Evolutionary conservation across 108 stramenopile species (phyloP).

Genomic region (Fragilaria crotonensis): DNA sequence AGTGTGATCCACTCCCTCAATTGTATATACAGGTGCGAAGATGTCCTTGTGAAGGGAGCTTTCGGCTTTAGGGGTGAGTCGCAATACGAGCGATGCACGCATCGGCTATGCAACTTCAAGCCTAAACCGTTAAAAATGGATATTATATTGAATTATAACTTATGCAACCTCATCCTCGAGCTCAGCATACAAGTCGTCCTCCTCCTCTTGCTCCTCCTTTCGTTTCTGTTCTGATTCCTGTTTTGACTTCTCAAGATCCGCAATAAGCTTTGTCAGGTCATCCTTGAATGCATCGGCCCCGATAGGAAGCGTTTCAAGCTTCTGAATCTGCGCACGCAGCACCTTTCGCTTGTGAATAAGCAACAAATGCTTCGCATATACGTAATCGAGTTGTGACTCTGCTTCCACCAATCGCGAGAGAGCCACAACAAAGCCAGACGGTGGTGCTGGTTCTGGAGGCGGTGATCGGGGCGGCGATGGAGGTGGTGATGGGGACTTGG

Average conservation of each 20-base stretch:
- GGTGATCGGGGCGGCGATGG: background rate
- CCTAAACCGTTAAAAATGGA: too few species aligned
- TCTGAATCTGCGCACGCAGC: slow-evolving; percentile 22
- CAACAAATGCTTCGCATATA: slow-evolving; percentile 45
- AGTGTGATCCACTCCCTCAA: too few species aligned
- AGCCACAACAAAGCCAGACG: slow-evolving; percentile 29
- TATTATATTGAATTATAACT: too few species aligned
- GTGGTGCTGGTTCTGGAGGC: slow-evolving; percentile 7
- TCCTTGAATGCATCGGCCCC: slow-evolving; percentile 49
- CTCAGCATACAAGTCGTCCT: background rate
- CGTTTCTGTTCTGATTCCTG: background rate
- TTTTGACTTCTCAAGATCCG: background rate
- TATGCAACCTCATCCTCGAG: too few species aligned
- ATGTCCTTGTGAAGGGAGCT: too few species aligned
- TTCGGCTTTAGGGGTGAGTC: too few species aligned
- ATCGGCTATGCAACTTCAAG: too few species aligned
- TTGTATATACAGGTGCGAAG: too few species aligned
- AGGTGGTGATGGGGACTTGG: slow-evolving; percentile 1
- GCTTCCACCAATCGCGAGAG: slow-evolving; percentile 35
- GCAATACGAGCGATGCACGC: too few species aligned
- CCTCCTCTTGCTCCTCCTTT: background rate
- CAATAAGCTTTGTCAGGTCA: slow-evolving; percentile 15
- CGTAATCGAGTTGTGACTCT: slow-evolving; percentile 46
- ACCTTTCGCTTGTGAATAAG: slow-evolving; percentile 21
- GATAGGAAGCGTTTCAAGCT: slow-evolving; percentile 29